Evolutionary conservation across 2,329 filamentous ascomycete genomes (phyloP).

Genomic region (Exophiala sp.): DNA sequence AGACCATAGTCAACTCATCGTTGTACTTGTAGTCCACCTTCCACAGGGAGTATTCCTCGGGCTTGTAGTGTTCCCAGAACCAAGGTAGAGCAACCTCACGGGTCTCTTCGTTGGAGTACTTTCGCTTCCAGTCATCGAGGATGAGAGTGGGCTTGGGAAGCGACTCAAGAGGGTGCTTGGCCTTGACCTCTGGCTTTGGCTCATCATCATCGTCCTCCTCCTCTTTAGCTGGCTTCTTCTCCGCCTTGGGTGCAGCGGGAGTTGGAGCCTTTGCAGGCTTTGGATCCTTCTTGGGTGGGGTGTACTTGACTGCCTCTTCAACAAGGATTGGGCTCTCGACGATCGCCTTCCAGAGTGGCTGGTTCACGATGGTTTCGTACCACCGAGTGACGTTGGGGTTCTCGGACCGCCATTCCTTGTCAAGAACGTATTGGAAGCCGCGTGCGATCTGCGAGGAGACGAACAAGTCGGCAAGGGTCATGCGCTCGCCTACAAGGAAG

Average conservation of each 20-base stretch:
- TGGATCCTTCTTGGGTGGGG: constrained; percentile 68
- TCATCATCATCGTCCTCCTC: constrained; percentile 60
- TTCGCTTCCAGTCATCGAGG: constrained; percentile 97
- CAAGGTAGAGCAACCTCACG: constrained; percentile 78
- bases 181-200: constrained; percentile 63
- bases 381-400: constrained; percentile 87
- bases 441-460: constrained; percentile 72
- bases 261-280: constrained; percentile 67
- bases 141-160: constrained; percentile 76
- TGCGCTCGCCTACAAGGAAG: constrained; percentile 94
- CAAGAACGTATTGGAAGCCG: constrained; percentile 91
- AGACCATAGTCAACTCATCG: constrained; percentile 90
- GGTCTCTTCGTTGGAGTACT: constrained; percentile 95
- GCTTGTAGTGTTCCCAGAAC: constrained; percentile 97
- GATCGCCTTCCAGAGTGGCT: constrained; percentile 83
- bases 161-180: constrained; percentile 92
- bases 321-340: constrained; percentile 72
- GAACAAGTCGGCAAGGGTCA: constrained; percentile 95
- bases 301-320: constrained; percentile 73
- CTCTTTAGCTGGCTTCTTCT: constrained; percentile 49
- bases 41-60: constrained; percentile 96
- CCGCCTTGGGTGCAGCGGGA: constrained; percentile 48
- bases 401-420: constrained; percentile 78
- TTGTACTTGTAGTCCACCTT: constrained; percentile 98
- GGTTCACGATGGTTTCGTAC: constrained; percentile 92